Evolutionary conservation across 331 rosid species (phyloP).

Genomic region (Malus hybrid): DNA sequence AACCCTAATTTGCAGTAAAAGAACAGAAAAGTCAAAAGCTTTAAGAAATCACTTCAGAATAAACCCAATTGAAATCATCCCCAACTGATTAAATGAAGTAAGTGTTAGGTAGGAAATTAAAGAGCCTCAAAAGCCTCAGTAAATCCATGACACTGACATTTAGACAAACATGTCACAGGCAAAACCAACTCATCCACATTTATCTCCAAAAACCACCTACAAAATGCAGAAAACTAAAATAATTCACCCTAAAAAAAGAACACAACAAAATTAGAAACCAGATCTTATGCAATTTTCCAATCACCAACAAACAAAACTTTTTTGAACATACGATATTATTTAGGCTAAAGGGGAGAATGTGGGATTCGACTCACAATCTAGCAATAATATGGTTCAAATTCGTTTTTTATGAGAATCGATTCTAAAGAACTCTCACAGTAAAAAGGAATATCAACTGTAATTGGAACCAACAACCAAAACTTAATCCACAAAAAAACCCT

Average conservation of each 20-base stretch:
- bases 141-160: background rate
- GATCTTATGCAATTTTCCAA: no score
- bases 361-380: no score
- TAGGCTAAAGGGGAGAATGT: rapidly evolving
- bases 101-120: background rate
- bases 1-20: background rate
- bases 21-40: background rate
- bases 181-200: background rate
- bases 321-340: no score
- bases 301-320: no score
- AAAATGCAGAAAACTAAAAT: background rate
- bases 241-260: background rate
- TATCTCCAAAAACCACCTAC: background rate
- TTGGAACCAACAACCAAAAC: no score
- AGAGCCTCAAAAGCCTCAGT: background rate
- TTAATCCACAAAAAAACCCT: no score
- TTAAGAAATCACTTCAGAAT: background rate
- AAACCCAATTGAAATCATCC: background rate
- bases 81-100: background rate
- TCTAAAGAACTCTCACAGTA: no score
- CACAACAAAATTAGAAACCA: background rate
- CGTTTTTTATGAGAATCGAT: rapidly evolving
- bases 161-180: background rate
- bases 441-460: rapidly evolving
- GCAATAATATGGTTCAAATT: rapidly evolving